A percentile compares a stretch with the other conserved stretches of the same genome.
Conservation (phyloP, 371 early-diverging fungal genomes). For the Smittium culicis region DNA sequence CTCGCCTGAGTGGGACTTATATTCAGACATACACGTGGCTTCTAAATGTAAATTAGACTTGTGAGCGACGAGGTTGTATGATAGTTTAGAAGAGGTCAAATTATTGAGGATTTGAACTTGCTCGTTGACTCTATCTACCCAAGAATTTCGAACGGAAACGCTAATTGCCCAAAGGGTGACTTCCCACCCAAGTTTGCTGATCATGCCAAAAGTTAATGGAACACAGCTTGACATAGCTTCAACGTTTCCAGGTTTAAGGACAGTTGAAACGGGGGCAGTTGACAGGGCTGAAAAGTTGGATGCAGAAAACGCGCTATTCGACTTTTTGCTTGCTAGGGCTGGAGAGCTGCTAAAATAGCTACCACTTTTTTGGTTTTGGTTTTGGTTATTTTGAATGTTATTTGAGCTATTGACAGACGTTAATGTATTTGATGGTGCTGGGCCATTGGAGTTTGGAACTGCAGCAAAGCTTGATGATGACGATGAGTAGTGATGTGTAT, state of each 20-base stretch:
- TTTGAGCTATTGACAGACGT: conserved; percentile 19
- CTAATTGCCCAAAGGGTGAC: not conserved
- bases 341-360: not conserved
- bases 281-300: not conserved
- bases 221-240: not conserved
- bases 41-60: not conserved
- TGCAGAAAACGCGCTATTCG: not conserved
- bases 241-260: not conserved
- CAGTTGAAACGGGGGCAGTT: not conserved
- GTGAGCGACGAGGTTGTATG: not conserved
- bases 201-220: conserved; percentile 7
- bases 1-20: conserved; percentile 32
- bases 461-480: conserved; percentile 10
- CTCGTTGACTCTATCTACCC: conserved; percentile 5
- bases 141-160: not conserved
- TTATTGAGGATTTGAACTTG: conserved; percentile 3
- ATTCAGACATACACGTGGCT: conserved; percentile 14
- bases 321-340: not conserved
- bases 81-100: not conserved
- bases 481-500: conserved; percentile 8
- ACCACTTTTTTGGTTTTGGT: not conserved
- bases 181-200: conserved; percentile 1
- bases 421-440: conserved; percentile 3
- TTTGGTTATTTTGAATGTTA: not conserved
- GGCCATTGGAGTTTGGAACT: too few species aligned